Base-by-base conservation (phyloP, 1,284 basidiomycete species). In the Trichosporon sp. region DNA sequence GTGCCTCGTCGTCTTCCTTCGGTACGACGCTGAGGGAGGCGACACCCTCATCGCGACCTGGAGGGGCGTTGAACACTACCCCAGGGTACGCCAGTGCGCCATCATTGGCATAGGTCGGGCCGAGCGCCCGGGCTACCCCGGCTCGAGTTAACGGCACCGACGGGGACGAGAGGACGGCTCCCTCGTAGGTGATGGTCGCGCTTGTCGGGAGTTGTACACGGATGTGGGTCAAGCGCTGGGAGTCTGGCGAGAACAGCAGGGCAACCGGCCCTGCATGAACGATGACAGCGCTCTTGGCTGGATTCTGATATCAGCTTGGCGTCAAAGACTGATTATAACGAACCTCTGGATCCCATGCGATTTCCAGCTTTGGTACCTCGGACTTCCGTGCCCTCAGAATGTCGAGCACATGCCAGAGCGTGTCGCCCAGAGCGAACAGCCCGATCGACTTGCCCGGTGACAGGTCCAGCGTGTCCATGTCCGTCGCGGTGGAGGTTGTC, bases 351-450 rank as follows among this genome's bases (percentile, higher is more conserved):
- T 95, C 92, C 79, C 90, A 94, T 79, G 92, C 92, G 75, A 95
- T 84, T 72, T 93, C 91, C 58, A 93, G 87, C 75, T 91, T 90
- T 47, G 92, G 92, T 72, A 91, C 93, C 64, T 86, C 68, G 2
- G 74, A 76, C 73, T 81, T 82, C n/a, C 78, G 70, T 4, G 77
- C 75, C n/a, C 84, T 76, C 6, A 95, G 84, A 47, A 87, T 83
- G 74, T 92, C 91, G 64, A 95, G 85, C 13, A 93, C 85, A 32
- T 87, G 88, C 92, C 92, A 95, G 6, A 95, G 84, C 0, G 91
- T 92, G 62, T 89, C 86, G 44, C 93, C 92, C 62, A 93, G 85
- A 75, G 90, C 88, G 79, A 93, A 93, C 64, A 88, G 86, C 3
- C 92, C 91, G 56, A 93, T 86, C 12, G 90, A 90, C 23, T 83